Evolutionary conservation across 345 rosid species (phyloP).

Genomic region (Salix suchowensis): DNA sequence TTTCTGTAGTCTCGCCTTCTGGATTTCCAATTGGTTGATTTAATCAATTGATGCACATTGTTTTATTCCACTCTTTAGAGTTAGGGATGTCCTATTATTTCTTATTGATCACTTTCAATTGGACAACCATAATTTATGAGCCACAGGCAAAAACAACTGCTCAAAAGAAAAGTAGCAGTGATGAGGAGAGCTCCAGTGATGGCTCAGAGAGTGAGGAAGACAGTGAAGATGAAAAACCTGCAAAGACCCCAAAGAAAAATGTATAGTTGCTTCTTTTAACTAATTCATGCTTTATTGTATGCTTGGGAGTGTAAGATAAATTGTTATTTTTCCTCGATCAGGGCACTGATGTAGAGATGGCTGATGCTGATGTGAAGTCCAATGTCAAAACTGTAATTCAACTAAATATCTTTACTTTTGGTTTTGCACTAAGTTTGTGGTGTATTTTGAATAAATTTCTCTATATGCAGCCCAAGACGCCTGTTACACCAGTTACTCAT

Average conservation of each 20-base stretch:
- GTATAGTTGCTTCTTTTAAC: conserved; percentile 9
- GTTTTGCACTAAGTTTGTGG: neutral
- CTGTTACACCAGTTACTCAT: conserved; percentile 55
- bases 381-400: conserved; percentile 37
- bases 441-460: neutral
- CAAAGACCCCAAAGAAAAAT: conserved; percentile 46
- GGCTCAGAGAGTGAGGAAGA: conserved; percentile 33
- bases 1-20: too few species aligned
- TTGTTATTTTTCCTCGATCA: neutral
- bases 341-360: conserved; percentile 57
- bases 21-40: too few species aligned
- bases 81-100: too few species aligned
- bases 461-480: conserved; percentile 58
- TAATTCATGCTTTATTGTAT: neutral
- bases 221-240: conserved; percentile 48
- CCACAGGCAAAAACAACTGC: conserved; percentile 24
- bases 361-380: conserved; percentile 35
- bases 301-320: neutral
- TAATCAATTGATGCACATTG: too few species aligned
- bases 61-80: too few species aligned
- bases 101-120: neutral
- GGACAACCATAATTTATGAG: neutral
- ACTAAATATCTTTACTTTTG: neutral
- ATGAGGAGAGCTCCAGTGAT: conserved; percentile 37
- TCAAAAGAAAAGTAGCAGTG: conserved; percentile 48